Conservation (phyloP, 371 early-diverging fungal genomes). For the Mucor piriformis region DNA sequence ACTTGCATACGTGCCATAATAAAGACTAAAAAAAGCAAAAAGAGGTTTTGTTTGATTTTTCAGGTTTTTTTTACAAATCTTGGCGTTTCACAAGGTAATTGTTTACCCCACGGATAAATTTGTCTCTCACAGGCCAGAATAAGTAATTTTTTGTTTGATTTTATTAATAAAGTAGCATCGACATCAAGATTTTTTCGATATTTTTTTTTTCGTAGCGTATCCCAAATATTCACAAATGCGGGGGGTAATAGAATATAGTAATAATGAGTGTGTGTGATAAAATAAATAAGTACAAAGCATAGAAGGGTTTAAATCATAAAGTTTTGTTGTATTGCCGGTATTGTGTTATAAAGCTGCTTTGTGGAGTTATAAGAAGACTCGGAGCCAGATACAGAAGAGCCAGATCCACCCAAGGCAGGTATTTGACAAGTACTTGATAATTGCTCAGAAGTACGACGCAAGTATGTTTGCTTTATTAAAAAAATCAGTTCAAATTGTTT, state of each 20-base stretch:
- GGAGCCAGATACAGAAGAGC: constrained; percentile 6
- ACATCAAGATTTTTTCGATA: neutral
- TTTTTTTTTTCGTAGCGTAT: neutral
- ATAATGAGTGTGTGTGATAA: neutral
- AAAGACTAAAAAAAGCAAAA: neutral
- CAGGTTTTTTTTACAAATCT: too few relatives aligned
- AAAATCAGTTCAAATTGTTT: neutral
- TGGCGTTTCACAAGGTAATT: too few relatives aligned
- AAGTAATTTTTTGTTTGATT: neutral
- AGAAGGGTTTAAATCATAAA: neutral
- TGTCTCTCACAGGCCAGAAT: neutral
- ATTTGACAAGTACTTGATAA: neutral
- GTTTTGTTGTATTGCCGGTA: neutral
- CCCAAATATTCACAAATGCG: neutral
- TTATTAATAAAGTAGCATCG: neutral
- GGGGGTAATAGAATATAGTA: neutral
- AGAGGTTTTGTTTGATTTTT: neutral
- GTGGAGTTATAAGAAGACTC: neutral
- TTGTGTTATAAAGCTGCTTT: neutral
- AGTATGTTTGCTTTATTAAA: constrained; percentile 21
- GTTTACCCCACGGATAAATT: too few relatives aligned
- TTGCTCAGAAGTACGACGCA: constrained; percentile 25
- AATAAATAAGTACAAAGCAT: neutral
- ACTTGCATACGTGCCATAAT: constrained; percentile 37
- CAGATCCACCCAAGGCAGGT: neutral